Evolutionary conservation across 768 basidiomycete species (phyloP).

Genomic region (Leccinum subgranulosum): DNA sequence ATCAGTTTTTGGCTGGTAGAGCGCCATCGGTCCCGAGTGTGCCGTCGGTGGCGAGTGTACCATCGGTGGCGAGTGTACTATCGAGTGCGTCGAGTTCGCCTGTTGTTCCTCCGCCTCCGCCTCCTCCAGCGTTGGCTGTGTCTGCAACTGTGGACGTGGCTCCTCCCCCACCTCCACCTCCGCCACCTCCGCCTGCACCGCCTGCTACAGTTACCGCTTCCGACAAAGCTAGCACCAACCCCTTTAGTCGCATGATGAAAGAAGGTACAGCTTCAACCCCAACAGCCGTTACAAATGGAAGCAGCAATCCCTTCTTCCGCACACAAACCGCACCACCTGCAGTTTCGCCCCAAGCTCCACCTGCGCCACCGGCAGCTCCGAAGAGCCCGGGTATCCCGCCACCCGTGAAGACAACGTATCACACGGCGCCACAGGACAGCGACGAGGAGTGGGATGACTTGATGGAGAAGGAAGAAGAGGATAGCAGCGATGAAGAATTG

Average conservation of each 20-base stretch:
- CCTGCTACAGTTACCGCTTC: conserved; percentile 27
- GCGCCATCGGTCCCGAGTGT: conserved; percentile 29
- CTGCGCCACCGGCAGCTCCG: conserved; percentile 24
- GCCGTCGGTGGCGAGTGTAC: conserved; percentile 21
- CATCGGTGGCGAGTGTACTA: conserved; percentile 23
- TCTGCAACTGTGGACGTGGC: conserved; percentile 16
- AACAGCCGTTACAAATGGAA: conserved; percentile 33
- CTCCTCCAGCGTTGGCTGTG: conserved; percentile 30
- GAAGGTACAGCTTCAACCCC: conserved; percentile 39
- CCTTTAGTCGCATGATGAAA: conserved; percentile 69
- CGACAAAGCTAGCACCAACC: conserved; percentile 68
- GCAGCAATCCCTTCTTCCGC: conserved; percentile 77
- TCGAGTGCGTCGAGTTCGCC: conserved; percentile 30
- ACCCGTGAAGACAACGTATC: conserved; percentile 52
- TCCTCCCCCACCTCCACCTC: conserved; percentile 22
- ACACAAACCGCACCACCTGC: conserved; percentile 40
- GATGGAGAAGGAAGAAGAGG: conserved; percentile 65
- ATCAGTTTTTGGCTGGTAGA: conserved; percentile 38
- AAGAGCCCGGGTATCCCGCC: conserved; percentile 38
- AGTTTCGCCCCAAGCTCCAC: conserved; percentile 26
- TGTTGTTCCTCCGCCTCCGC: conserved; percentile 37
- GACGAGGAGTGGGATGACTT: conserved; percentile 89
- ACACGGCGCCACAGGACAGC: conserved; percentile 54
- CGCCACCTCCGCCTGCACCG: conserved; percentile 27
- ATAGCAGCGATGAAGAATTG: conserved; percentile 79